Base-by-base conservation (phyloP, 768 basidiomycete species). In the Suillus subalutaceus region DNA sequence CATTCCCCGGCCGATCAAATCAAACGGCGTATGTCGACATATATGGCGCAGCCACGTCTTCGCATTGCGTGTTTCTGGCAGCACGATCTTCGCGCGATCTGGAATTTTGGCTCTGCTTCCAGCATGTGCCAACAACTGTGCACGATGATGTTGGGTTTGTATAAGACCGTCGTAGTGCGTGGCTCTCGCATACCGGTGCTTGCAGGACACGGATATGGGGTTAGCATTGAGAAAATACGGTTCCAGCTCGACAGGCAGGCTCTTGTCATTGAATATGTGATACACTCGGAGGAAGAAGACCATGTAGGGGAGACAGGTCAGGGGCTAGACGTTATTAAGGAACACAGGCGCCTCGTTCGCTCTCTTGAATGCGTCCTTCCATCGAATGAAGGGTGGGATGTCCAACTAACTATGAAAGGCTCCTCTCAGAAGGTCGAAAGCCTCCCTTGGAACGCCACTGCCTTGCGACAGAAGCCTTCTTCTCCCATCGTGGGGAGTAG, bases 41-140 rank as follows among this genome's bases (percentile, higher is more conserved):
- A 38, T 43, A 55, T 66, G 37, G 35, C 66, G 13, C 71, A 72
- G 63, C 82, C 79, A 52, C 81, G 85, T 67, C 74, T 94, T 35
- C 89, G 93, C 44, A 86, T 96, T 67, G 95, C 93, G 2, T 96
- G 93, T 73, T 96, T 97, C 74, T 97, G 94, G 93, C 93, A 96
- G 74, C 96, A 97, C 75, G 93, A 97, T 79, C 85, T 97, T 37
- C 91, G 92, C 68, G 86, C 93, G 0, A 75, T 93, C 46, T 97
- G 94, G 94, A 92, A 88, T 46, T 84, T 95, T 61, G 89, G 88
- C 8, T 85, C 89, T 0, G 83, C 86, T 1, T 81, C 86, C 18
- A 83, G 86, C 38, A 72, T 94, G 12, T 84, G 86, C 10, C 92
- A 94, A 69, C 94, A 97, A 70, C 84, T 98, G 2, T 90, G 90